Evolutionary conservation across 371 early-diverging fungal genomes (phyloP).

Genomic region (Choanephora cucurbitarum): DNA sequence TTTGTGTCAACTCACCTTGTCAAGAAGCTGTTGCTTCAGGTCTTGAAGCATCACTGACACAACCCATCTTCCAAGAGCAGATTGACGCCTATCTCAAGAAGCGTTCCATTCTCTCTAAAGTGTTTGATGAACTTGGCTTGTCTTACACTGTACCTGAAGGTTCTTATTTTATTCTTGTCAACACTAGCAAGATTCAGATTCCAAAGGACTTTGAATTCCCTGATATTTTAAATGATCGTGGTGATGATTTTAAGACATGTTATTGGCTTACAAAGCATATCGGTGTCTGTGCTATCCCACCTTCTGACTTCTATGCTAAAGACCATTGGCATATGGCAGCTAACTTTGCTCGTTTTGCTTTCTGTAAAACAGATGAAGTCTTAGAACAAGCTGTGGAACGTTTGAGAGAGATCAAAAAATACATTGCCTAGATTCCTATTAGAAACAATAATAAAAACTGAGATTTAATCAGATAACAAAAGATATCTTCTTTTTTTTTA

Average conservation of each 20-base stretch:
- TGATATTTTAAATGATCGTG: conserved; percentile 58
- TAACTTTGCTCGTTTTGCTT: conserved; percentile 87
- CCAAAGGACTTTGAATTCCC: conserved; percentile 72
- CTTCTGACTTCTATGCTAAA: conserved; percentile 85
- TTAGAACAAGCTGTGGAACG: conserved; percentile 76
- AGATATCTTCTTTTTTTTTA: no score
- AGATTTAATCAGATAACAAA: no score
- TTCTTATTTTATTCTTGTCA: conserved; percentile 92
- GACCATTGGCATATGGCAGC: conserved; percentile 73
- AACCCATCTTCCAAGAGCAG: conserved; percentile 75
- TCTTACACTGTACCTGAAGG: conserved; percentile 90
- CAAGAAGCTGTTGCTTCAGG: conserved; percentile 89
- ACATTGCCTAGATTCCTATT: conserved; percentile 47
- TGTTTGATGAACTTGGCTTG: conserved; percentile 72
- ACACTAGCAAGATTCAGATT: conserved; percentile 68
- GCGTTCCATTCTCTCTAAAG: conserved; percentile 71
- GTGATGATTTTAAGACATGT: conserved; percentile 80
- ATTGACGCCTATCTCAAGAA: conserved; percentile 67
- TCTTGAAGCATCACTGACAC: conserved; percentile 65
- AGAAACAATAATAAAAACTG: no score
- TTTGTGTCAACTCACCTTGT: conserved; percentile 86
- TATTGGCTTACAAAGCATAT: conserved; percentile 88
- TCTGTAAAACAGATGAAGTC: conserved; percentile 90
- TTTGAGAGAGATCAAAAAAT: conserved; percentile 64
- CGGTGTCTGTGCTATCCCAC: conserved; percentile 93